Percentiles rank a stretch among this genome's conserved stretches.
These are phyloP conservation scores for Cladobotryum protrusum DNA, from an alignment of 2,329 filamentous ascomycete species.

Conservation along the genomic window DNA sequence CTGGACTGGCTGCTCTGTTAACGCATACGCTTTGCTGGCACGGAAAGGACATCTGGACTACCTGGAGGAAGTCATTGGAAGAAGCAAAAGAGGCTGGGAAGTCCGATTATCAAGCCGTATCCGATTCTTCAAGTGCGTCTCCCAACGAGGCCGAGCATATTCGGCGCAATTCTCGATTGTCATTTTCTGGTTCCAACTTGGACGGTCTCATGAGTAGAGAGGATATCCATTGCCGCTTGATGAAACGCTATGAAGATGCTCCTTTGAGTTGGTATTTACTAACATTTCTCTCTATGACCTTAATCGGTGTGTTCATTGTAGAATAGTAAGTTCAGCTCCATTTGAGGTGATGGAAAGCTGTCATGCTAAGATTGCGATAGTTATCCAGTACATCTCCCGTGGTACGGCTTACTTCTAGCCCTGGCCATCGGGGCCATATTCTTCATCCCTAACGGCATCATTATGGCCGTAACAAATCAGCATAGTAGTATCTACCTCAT, in stretches of 20 bases:
- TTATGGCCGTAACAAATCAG: conserved; percentile 90
- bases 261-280: conserved; percentile 75
- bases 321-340: conserved; percentile 59
- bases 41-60: conserved; percentile 71
- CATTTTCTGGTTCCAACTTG: conserved; percentile 33
- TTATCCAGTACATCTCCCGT: conserved; percentile 75
- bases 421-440: conserved; percentile 71
- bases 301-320: conserved; percentile 75
- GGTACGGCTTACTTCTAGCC: conserved; percentile 78
- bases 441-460: conserved; percentile 86
- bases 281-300: conserved; percentile 69
- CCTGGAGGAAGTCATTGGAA: conserved; percentile 63
- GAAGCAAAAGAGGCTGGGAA: conserved; percentile 51
- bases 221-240: conserved; percentile 78
- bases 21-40: conserved; percentile 83
- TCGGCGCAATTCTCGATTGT: conserved; percentile 13
- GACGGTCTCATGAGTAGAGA: conserved; percentile 61
- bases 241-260: conserved; percentile 76
- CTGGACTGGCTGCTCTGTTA: conserved; percentile 69
- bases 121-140: conserved; percentile 15
- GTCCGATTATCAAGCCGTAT: conserved; percentile 47
- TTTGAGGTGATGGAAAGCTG: not conserved
- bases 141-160: conserved; percentile 9
- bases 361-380: conserved; percentile 31
- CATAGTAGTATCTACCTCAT: conserved; percentile 82